Evolutionary conservation across 345 rosid genomes (phyloP).

Genomic region (Populus pruinosa): DNA sequence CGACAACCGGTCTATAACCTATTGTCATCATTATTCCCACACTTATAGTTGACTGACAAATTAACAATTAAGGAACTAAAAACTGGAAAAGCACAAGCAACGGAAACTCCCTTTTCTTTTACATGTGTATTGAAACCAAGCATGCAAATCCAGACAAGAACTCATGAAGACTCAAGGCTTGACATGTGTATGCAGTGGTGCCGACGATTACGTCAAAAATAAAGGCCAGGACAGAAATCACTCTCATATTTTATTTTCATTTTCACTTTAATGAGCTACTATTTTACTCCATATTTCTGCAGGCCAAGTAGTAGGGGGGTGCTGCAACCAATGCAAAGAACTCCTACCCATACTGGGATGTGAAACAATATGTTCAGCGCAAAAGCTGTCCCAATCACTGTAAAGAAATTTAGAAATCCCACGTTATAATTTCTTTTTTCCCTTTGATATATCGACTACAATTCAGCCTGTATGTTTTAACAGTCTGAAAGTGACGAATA

Average conservation of each 20-base stretch:
- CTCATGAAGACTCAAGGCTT: not conserved
- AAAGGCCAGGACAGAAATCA: not conserved
- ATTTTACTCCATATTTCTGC: conserved; percentile 56
- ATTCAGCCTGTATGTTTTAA: not conserved
- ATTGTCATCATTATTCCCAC: not conserved
- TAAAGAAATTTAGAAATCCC: too few relatives aligned
- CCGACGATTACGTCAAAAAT: not conserved
- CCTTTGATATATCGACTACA: not conserved
- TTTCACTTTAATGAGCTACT: not conserved
- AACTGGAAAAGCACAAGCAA: not conserved
- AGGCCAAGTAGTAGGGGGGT: conserved; percentile 59
- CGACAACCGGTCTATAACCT: too few relatives aligned
- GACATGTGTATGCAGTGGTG: not conserved
- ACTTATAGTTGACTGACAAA: not conserved
- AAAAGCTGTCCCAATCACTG: too few relatives aligned
- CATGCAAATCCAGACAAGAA: not conserved
- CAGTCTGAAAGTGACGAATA: not conserved
- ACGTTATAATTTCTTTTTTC: too few relatives aligned
- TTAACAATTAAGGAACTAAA: not conserved
- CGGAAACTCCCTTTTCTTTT: not conserved
- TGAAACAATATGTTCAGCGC: too few relatives aligned
- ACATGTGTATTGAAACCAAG: not conserved
- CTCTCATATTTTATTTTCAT: not conserved
- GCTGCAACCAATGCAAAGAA: conserved; percentile 50
- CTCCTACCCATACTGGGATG: not conserved